A percentile compares a stretch with the other conserved stretches of the same genome.
These are phyloP conservation scores for Camillea tinctor DNA, from an alignment of 2,329 filamentous ascomycete species.

Conservation along the genomic window DNA sequence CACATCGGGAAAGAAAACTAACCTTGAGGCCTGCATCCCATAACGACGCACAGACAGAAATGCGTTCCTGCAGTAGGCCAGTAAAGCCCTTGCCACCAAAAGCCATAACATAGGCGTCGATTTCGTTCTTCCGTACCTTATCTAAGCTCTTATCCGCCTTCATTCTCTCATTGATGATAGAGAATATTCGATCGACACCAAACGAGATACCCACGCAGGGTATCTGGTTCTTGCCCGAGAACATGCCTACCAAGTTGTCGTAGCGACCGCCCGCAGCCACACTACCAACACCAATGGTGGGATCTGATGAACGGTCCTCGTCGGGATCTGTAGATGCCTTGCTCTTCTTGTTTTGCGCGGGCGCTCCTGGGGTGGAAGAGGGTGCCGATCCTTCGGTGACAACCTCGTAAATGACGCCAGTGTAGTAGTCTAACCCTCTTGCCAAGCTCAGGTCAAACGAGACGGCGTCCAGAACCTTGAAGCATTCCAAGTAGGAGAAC, in stretches of 20 bases:
- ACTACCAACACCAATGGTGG: slow-evolving; percentile 69
- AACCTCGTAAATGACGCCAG: slow-evolving; percentile 71
- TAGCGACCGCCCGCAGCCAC: slow-evolving; percentile 75
- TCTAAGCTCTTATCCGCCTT: slow-evolving; percentile 45
- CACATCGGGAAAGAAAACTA: slow-evolving; percentile 21
- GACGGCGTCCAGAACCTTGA: slow-evolving; percentile 60
- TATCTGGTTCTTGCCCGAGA: slow-evolving; percentile 67
- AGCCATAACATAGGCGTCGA: slow-evolving; percentile 93
- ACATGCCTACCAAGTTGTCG: slow-evolving; percentile 77
- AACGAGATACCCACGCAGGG: slow-evolving; percentile 79
- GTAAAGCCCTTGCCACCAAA: slow-evolving; percentile 85
- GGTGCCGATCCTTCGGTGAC: slow-evolving; percentile 67
- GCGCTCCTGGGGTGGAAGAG: slow-evolving; percentile 33
- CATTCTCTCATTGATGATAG: slow-evolving; percentile 68
- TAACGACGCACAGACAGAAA: slow-evolving; percentile 71
- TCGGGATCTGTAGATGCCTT: slow-evolving; percentile 45
- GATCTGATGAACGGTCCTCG: slow-evolving; percentile 66
- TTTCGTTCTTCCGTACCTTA: slow-evolving; percentile 65
- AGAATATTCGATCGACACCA: slow-evolving; percentile 77
- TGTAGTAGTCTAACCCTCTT: slow-evolving; percentile 74
- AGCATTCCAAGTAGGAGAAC: slow-evolving; percentile 67
- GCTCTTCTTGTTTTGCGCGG: slow-evolving; percentile 38
- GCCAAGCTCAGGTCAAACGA: slow-evolving; percentile 74
- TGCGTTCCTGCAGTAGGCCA: slow-evolving; percentile 78
- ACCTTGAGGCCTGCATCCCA: slow-evolving; percentile 89